A percentile compares a stretch with the other conserved stretches of the same genome.
phyloP scores from a whole-genome alignment of 176 grass and related monocot genomes.

The Rhipidocladum racemiflorum region DNA sequence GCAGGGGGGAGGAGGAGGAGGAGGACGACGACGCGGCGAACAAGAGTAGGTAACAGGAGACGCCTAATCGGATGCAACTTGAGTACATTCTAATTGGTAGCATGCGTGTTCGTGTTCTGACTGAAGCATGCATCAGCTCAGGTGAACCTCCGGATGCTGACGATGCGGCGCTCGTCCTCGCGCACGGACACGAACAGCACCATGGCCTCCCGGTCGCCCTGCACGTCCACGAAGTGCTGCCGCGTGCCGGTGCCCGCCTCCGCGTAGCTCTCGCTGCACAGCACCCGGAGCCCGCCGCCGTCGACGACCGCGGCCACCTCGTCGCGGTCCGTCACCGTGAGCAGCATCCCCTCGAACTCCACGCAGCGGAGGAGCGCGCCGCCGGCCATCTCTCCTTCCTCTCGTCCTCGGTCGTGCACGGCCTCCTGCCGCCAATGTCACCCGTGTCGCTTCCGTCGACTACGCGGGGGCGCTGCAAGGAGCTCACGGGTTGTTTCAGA shows the following conservation, averaged over 20 bases:
- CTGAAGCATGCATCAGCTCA: background rate
- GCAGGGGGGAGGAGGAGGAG: no score
- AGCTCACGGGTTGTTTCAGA: background rate
- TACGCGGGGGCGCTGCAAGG: no score
- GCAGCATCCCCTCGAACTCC: background rate
- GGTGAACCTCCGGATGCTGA: background rate
- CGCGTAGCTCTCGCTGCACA: constrained; percentile 11
- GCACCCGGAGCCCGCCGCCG: background rate
- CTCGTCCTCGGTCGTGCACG: background rate
- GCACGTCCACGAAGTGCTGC: constrained; percentile 19
- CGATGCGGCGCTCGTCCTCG: background rate
- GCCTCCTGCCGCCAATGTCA: background rate
- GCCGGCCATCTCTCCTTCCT: background rate
- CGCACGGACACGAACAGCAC: background rate
- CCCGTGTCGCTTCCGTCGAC: background rate
- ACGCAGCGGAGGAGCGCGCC: background rate
- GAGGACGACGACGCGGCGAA: no score
- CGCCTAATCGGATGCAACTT: no score
- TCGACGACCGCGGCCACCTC: background rate
- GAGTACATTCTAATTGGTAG: no score
- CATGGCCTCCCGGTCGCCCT: background rate
- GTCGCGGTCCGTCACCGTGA: background rate
- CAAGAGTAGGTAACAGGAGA: no score
- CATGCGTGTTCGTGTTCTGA: background rate
- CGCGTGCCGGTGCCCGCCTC: background rate